A percentile compares a stretch with the other conserved stretches of the same genome.
phyloP scores from a whole-genome alignment of 345 rosid genomes.

The Camelina laxa region DNA sequence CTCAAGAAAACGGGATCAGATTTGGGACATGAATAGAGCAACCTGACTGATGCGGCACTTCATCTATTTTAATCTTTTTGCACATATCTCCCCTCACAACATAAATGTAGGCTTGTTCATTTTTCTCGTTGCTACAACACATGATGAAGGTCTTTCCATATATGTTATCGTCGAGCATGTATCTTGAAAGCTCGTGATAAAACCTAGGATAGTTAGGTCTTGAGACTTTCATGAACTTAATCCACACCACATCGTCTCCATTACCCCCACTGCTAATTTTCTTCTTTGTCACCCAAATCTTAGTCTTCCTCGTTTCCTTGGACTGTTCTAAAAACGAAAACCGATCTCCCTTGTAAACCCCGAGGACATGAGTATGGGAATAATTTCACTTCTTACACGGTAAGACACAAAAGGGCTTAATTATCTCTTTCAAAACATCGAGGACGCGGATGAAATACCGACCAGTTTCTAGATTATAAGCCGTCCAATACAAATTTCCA shows the following conservation, averaged over 20 bases:
- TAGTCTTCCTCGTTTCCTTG: neutral
- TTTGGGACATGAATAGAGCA: neutral
- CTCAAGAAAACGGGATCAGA: neutral
- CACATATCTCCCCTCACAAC: neutral
- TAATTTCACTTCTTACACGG: neutral
- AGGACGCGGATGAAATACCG: neutral
- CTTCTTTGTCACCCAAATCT: constrained; percentile 10
- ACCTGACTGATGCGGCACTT: neutral
- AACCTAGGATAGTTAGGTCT: neutral
- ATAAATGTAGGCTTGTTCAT: neutral
- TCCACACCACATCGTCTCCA: constrained; percentile 15
- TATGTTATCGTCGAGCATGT: neutral
- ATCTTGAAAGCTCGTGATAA: neutral
- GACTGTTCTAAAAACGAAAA: constrained; percentile 15
- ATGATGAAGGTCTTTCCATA: neutral
- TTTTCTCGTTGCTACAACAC: neutral
- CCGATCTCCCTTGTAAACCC: neutral
- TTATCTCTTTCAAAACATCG: neutral
- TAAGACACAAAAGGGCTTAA: neutral
- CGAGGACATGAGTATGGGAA: neutral
- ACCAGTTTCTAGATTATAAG: neutral
- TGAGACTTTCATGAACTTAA: constrained; percentile 17
- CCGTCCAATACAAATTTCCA: constrained; percentile 11
- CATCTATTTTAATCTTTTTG: neutral
- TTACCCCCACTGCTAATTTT: neutral